Base-by-base conservation (phyloP, 1,284 basidiomycete genomes). In the Malassezia slooffiae region DNA sequence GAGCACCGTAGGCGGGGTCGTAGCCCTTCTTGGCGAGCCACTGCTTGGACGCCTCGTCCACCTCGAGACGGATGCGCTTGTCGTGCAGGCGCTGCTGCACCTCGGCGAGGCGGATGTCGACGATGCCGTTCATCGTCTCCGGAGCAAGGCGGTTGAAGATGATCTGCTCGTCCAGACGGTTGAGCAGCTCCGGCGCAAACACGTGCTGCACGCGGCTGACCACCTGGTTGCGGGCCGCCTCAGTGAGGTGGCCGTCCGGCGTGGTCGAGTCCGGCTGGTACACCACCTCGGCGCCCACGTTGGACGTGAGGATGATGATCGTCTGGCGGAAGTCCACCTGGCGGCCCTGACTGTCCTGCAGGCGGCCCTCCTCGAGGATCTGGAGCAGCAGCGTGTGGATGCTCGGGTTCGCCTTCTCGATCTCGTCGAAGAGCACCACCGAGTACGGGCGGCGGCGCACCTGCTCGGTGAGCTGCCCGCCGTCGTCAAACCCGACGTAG, bases 261-360 rank as follows among this genome's bases (percentile, higher is more conserved):
- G 79, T 76, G 23, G 77, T 81, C 1, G 85, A 77, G 0, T 77
- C 76, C 1, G 76, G 71, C 53, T 82, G 77, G 9, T 81, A 81
- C 15, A 93, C 78, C 39, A 87, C 82, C 63, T 85, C 78, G 38
- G 78, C 80, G 4, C 81, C 73, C 23, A 95, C 76, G 70, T 96
- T 96, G 41, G 85, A 88, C 3, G 89, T 95, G 76, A 93, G 82
- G 70, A 90, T 84, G 58, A 90, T 81, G 66, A 88, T 85, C 2
- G 83, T 85, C 85, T 87, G 80, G 73, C 80, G 82, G 74, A 87
- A 86, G 68, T 86, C 82, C 29, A 71, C 59, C 11, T 47, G 41
- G 0, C 68, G 51, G 15, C 71, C 71, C 40, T 70, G 69, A 2
- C 59, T 58, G 38, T 95, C 89, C 1, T 87, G 91, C 50, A 93